Conservation (phyloP, 163 green algal genomes). For the Scenedesmus sp. region DNA sequence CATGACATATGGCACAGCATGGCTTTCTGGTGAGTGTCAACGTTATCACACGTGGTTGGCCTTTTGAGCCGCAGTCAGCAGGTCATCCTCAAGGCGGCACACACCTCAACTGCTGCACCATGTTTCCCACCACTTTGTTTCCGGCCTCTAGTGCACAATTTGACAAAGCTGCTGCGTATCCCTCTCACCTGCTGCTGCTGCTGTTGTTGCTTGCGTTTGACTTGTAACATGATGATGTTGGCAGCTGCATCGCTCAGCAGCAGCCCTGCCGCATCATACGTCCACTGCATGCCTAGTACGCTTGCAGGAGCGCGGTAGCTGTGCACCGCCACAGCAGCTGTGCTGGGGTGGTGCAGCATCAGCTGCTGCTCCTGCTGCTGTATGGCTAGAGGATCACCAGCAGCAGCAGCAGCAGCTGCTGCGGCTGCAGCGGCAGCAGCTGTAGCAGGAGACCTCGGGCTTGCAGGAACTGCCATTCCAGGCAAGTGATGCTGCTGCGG, state of each 20-base stretch:
- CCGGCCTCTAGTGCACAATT: too few species aligned
- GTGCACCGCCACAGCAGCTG: background rate
- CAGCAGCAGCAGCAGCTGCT: background rate
- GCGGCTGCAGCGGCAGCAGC: background rate
- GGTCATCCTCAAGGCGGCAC: too few species aligned
- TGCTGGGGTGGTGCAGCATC: conserved; percentile 57
- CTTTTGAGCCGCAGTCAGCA: too few species aligned
- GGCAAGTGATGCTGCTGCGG: conserved; percentile 1
- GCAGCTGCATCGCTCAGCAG: conserved; percentile 63
- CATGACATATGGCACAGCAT: background rate
- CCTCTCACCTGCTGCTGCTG: conserved; percentile 13
- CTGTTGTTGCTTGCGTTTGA: conserved; percentile 32
- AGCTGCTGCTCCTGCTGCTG: background rate
- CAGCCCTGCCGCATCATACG: conserved; percentile 66
- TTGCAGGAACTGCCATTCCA: background rate
- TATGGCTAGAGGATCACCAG: background rate
- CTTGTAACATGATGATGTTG: conserved; percentile 67
- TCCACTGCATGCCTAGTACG: conserved; percentile 64
- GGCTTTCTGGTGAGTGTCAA: too few species aligned
- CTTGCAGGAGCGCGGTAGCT: conserved; percentile 47
- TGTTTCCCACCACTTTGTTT: too few species aligned
- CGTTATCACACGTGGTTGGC: too few species aligned
- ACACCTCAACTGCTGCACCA: too few species aligned
- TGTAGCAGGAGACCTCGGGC: background rate
- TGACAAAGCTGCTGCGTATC: too few species aligned